phyloP scores from a whole-genome alignment of 352 stramenopile species.

The Phytophthora brassicae region DNA sequence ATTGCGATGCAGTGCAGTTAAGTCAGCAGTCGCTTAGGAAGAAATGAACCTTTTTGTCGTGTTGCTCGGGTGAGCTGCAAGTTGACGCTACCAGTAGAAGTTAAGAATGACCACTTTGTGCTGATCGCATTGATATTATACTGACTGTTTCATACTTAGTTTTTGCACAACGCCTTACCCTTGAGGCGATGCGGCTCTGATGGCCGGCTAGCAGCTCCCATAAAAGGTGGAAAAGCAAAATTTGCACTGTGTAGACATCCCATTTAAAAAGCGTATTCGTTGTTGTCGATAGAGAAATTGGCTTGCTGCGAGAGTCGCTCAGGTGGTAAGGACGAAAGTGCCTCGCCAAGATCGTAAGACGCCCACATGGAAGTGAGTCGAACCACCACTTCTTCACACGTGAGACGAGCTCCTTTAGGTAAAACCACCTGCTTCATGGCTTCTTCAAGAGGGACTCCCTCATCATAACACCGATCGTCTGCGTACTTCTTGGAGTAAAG shows the following conservation, averaged over 20 bases:
- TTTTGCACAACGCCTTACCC: constrained; percentile 33
- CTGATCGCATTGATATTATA: constrained; percentile 34
- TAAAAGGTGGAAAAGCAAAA: constrained; percentile 29
- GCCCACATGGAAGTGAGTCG: constrained; percentile 83
- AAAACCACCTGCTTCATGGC: constrained; percentile 83
- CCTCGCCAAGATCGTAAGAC: constrained; percentile 63
- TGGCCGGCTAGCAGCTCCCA: constrained; percentile 30
- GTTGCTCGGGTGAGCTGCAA: constrained; percentile 1
- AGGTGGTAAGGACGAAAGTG: constrained; percentile 47
- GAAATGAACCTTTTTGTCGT: constrained; percentile 5
- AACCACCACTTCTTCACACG: constrained; percentile 75
- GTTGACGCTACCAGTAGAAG: background rate
- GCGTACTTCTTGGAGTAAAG: constrained; percentile 51
- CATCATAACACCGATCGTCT: constrained; percentile 69
- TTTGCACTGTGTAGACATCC: constrained; percentile 22
- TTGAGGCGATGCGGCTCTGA: constrained; percentile 20
- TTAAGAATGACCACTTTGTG: constrained; percentile 3
- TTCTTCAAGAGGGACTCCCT: constrained; percentile 65
- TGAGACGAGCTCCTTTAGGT: constrained; percentile 47
- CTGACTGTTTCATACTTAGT: constrained; percentile 44
- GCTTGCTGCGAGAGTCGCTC: constrained; percentile 53
- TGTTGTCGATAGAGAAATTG: constrained; percentile 40
- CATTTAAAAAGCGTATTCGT: constrained; percentile 45
- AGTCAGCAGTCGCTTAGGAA: background rate
- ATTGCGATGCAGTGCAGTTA: background rate